Conservation (phyloP, 169 alveolate genomes). For the Plasmodium fragile region DNA sequence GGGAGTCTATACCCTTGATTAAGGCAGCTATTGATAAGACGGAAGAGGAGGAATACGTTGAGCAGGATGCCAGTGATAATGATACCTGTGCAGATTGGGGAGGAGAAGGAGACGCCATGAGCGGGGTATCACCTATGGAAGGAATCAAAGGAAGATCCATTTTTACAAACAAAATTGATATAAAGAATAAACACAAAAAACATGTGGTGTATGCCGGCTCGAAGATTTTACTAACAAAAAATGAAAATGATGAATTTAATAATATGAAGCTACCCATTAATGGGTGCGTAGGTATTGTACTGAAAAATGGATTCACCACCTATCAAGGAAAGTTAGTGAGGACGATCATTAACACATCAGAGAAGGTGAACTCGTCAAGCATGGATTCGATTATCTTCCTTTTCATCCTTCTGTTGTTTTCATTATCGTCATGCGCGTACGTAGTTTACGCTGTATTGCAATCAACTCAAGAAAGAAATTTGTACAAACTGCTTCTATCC, state of each 20-base stretch:
- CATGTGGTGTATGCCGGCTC: constrained; percentile 96
- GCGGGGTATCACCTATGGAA: not conserved
- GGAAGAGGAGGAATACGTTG: constrained; percentile 13
- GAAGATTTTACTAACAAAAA: constrained; percentile 88
- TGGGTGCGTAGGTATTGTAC: constrained; percentile 83
- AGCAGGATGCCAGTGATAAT: constrained; percentile 18
- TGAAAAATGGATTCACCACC: constrained; percentile 91
- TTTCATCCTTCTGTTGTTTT: constrained; percentile 92
- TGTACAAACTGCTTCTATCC: constrained; percentile 93
- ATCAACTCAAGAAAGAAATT: constrained; percentile 65
- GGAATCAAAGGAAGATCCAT: constrained; percentile 74
- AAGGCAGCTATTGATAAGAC: constrained; percentile 79
- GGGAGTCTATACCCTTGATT: constrained; percentile 89
- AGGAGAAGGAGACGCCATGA: not conserved
- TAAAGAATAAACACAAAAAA: constrained; percentile 82
- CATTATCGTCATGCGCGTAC: constrained; percentile 93
- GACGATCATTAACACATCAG: constrained; percentile 95
- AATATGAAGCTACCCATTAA: constrained; percentile 64
- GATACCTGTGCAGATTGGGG: not conserved
- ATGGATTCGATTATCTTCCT: constrained; percentile 95
- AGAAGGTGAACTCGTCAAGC: constrained; percentile 92
- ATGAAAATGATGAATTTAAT: constrained; percentile 76
- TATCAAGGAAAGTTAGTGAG: constrained; percentile 97
- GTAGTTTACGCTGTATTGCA: constrained; percentile 88
- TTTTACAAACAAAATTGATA: constrained; percentile 60